phyloP scores from a whole-genome alignment of 495 filamentous ascomycete genomes.

The Letharia columbiana region DNA sequence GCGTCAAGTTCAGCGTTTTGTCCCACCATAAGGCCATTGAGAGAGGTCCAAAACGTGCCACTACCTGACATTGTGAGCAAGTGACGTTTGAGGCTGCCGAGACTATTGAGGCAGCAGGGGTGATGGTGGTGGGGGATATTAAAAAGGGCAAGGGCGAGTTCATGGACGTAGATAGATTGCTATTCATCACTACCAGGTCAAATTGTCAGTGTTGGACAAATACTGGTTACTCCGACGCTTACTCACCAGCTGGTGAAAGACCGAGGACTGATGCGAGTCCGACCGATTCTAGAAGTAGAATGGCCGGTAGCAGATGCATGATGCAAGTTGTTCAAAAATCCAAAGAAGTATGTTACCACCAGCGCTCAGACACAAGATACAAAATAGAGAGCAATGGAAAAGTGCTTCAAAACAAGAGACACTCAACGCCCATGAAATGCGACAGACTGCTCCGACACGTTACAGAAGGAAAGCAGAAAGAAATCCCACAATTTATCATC shows the following conservation, averaged over 20 bases:
- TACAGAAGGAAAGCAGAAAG: background rate
- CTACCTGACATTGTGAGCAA: conserved; percentile 1
- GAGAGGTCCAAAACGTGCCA: background rate
- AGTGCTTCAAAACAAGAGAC: background rate
- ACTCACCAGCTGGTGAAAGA: background rate
- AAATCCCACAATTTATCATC: background rate
- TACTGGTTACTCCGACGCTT: background rate
- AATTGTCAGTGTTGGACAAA: background rate
- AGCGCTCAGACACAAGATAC: background rate
- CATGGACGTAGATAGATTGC: background rate
- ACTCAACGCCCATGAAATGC: background rate
- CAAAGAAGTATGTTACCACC: background rate
- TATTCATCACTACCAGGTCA: background rate
- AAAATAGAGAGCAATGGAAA: background rate
- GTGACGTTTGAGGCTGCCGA: background rate
- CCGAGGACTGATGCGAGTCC: background rate
- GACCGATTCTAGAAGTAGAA: background rate
- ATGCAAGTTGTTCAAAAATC: background rate
- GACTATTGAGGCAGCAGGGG: background rate
- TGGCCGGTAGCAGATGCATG: background rate
- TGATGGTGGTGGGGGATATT: background rate
- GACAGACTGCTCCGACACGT: background rate
- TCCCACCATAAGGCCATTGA: background rate
- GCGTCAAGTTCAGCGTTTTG: background rate
- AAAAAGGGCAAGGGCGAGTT: background rate